phyloP scores from a whole-genome alignment of 352 stramenopile species.

The Pythium folliculosum region DNA sequence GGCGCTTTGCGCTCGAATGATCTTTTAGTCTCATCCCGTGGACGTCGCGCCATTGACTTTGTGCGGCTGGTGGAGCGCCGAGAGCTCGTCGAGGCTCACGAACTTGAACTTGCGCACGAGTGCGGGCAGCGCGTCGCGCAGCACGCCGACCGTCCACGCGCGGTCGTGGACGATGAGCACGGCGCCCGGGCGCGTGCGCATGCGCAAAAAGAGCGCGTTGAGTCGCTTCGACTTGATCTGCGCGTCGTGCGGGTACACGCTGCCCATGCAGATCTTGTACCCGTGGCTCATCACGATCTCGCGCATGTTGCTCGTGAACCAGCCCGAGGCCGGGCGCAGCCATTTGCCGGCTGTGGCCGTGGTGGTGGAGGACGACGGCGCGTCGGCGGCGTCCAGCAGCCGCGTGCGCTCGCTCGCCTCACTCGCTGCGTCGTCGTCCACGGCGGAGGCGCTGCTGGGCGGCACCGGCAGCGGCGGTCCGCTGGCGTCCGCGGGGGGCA shows the following conservation, averaged over 20 bases:
- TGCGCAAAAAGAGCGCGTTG: conserved; percentile 62
- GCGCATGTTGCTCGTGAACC: conserved; percentile 83
- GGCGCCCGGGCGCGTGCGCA: conserved; percentile 61
- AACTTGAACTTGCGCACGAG: conserved; percentile 61
- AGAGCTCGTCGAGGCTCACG: conserved; percentile 69
- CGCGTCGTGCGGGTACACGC: conserved; percentile 85
- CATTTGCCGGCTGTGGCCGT: conserved; percentile 40
- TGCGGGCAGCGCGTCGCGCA: conserved; percentile 54
- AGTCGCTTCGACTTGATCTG: conserved; percentile 74
- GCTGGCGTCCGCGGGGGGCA: background rate
- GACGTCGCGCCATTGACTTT: conserved; percentile 23
- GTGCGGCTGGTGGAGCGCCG: conserved; percentile 27
- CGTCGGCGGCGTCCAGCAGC: conserved; percentile 17
- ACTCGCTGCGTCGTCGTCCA: background rate
- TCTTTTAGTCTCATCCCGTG: background rate
- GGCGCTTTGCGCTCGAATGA: conserved; percentile 33
- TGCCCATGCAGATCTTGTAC: conserved; percentile 86
- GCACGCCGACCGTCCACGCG: conserved; percentile 74
- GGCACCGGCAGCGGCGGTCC: background rate
- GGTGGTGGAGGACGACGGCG: background rate
- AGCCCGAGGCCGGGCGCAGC: conserved; percentile 81
- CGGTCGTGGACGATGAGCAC: conserved; percentile 88
- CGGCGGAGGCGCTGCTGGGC: background rate
- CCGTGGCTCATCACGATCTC: conserved; percentile 68
- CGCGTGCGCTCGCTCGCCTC: conserved; percentile 12